phyloP scores from a whole-genome alignment of 805 yeast species.

The Ogataea corticis region DNA sequence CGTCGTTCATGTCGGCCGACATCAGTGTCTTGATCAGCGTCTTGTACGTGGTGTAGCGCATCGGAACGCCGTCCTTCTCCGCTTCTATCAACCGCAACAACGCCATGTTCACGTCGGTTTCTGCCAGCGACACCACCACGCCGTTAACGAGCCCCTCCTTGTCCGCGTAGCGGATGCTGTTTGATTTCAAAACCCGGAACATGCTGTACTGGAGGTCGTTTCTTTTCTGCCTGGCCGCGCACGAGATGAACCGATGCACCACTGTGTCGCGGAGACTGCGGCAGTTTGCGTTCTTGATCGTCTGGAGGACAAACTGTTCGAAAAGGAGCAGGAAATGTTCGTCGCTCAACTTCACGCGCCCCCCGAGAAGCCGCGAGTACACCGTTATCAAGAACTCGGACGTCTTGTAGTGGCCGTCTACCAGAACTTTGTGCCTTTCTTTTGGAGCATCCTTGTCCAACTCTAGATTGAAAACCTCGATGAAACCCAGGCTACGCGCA shows the following conservation, averaged over 20 bases:
- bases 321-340: no score
- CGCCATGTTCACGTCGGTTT: slow-evolving; percentile 7
- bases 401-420: no score
- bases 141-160: slow-evolving; percentile 1
- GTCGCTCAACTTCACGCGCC: no score
- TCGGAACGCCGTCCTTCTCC: neutral
- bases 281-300: no score
- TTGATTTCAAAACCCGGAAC: slow-evolving; percentile 6
- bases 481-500: no score
- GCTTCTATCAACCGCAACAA: slow-evolving; percentile 6
- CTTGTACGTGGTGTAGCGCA: slow-evolving; percentile 2
- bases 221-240: slow-evolving; percentile 1
- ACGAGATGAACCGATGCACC: slow-evolving; percentile 3
- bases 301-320: no score
- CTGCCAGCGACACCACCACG: neutral
- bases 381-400: no score
- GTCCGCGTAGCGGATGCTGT: slow-evolving; percentile 4
- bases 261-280: neutral
- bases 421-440: no score
- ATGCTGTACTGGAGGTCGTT: neutral
- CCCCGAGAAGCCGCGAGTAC: no score
- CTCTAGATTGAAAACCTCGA: no score
- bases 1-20: slow-evolving; percentile 9
- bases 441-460: no score
- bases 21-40: slow-evolving; percentile 7